Conservation (phyloP, 129 eudicot species). For the sunflower (Helianthus annuus) region DNA sequence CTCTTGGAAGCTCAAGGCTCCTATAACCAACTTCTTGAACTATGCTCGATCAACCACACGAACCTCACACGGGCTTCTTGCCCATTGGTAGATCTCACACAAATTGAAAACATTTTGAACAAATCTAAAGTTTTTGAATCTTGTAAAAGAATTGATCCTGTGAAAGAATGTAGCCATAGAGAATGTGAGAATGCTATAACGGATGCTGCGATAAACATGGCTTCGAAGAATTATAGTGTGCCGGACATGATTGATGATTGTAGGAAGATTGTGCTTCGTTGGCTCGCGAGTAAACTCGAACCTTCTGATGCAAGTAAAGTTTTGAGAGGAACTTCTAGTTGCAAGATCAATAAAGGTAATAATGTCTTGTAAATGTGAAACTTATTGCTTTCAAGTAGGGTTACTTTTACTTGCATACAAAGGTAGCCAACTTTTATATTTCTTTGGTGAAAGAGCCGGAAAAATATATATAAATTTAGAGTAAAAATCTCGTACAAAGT, state of each 20-base stretch:
- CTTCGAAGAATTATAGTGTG: constrained; percentile 17
- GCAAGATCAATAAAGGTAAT: constrained; percentile 59
- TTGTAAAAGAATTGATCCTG: constrained; percentile 47
- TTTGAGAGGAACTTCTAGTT: constrained; percentile 60
- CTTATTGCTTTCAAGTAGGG: neutral
- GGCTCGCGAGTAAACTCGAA: constrained; percentile 57
- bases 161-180: constrained; percentile 55
- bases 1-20: constrained; percentile 58
- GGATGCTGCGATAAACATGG: constrained; percentile 52
- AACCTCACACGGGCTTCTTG: constrained; percentile 54
- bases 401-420: no score
- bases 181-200: constrained; percentile 56
- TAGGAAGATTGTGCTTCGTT: constrained; percentile 46
- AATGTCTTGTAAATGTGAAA: neutral
- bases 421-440: no score
- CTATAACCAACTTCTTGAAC: constrained; percentile 36
- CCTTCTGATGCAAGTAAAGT: constrained; percentile 43
- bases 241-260: constrained; percentile 45
- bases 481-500: no score
- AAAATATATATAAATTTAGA: no score
- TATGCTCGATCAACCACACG: constrained; percentile 47
- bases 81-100: constrained; percentile 40
- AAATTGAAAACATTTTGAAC: constrained; percentile 46
- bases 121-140: constrained; percentile 29
- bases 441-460: no score